Evolutionary conservation across 805 yeast species (phyloP).

Genomic region (Teunomyces stri): DNA sequence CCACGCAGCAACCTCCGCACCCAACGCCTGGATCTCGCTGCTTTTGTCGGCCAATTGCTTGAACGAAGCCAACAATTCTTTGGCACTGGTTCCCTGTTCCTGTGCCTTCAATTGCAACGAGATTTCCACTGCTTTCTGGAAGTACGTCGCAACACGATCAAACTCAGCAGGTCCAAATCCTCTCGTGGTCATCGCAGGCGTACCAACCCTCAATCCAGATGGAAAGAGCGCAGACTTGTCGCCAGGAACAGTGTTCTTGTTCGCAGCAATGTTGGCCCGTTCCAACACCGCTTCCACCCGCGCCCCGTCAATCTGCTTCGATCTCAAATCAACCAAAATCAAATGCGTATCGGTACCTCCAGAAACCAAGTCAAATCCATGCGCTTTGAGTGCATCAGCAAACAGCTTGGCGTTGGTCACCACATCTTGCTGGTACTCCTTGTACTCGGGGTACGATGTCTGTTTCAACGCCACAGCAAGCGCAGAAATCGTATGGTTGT

Average conservation of each 20-base stretch:
- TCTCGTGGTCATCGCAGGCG: constrained; percentile 98
- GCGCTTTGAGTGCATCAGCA: constrained; percentile 67
- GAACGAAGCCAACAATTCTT: constrained; percentile 65
- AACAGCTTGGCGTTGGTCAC: constrained; percentile 83
- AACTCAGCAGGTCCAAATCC: constrained; percentile 91
- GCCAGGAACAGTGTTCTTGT: constrained; percentile 97
- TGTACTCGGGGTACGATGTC: constrained; percentile 86
- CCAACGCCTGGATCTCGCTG: constrained; percentile 57
- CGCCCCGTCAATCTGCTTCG: constrained; percentile 19
- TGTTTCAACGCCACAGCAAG: constrained; percentile 96
- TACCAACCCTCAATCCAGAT: constrained; percentile 95
- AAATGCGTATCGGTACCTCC: constrained; percentile 97
- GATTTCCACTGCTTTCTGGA: constrained; percentile 71
- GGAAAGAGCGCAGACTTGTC: constrained; percentile 96
- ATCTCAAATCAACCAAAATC: constrained; percentile 83
- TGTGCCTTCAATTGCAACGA: constrained; percentile 59
- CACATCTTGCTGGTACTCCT: constrained; percentile 85
- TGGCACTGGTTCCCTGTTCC: constrained; percentile 57
- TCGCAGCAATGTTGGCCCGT: constrained; percentile 89
- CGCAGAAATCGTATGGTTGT: constrained; percentile 98
- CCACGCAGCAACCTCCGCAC: constrained; percentile 68
- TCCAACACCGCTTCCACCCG: constrained; percentile 70
- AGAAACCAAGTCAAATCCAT: constrained; percentile 81
- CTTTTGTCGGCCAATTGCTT: constrained; percentile 66
- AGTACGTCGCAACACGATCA: constrained; percentile 72